Evolutionary conservation across 768 basidiomycete genomes (phyloP).

Genomic region (Suillus occidentalis): DNA sequence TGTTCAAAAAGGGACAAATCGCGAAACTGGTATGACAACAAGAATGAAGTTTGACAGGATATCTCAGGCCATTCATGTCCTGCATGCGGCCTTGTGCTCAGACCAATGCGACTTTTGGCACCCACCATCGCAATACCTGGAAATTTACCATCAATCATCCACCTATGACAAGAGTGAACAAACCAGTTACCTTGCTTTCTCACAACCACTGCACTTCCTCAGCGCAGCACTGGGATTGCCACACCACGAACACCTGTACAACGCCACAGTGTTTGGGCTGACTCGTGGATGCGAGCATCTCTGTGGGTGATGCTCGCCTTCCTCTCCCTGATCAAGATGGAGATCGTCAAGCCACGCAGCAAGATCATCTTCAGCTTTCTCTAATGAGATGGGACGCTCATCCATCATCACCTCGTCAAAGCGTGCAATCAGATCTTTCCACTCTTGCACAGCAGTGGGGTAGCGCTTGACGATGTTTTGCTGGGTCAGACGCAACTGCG

Average conservation of each 20-base stretch:
- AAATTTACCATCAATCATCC: not conserved
- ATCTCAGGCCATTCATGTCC: conserved; percentile 9
- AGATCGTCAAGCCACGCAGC: conserved; percentile 56
- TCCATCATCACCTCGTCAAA: conserved; percentile 30
- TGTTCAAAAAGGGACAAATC: not conserved
- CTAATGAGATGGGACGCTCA: conserved; percentile 31
- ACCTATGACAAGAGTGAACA: not conserved
- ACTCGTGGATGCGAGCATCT: conserved; percentile 44
- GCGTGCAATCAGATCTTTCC: conserved; percentile 42
- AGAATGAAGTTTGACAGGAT: not conserved
- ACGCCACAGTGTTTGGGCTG: conserved; percentile 45
- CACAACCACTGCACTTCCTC: conserved; percentile 51
- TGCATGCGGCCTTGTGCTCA: conserved; percentile 35
- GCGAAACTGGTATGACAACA: not conserved
- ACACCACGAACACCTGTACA: conserved; percentile 67
- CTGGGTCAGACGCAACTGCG: conserved; percentile 52
- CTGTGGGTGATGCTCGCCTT: conserved; percentile 24
- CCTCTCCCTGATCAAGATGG: conserved; percentile 41
- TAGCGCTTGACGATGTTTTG: conserved; percentile 51
- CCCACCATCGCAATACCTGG: conserved; percentile 45
- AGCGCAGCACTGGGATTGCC: conserved; percentile 60
- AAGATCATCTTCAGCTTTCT: conserved; percentile 56
- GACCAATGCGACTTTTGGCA: conserved; percentile 41
- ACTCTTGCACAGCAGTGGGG: conserved; percentile 44
- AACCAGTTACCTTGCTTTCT: conserved; percentile 36